A percentile compares a stretch with the other conserved stretches of the same genome.
Evolutionary conservation across 164 flowering plant species (phyloP).

Genomic region (Houttuynia cordata): DNA sequence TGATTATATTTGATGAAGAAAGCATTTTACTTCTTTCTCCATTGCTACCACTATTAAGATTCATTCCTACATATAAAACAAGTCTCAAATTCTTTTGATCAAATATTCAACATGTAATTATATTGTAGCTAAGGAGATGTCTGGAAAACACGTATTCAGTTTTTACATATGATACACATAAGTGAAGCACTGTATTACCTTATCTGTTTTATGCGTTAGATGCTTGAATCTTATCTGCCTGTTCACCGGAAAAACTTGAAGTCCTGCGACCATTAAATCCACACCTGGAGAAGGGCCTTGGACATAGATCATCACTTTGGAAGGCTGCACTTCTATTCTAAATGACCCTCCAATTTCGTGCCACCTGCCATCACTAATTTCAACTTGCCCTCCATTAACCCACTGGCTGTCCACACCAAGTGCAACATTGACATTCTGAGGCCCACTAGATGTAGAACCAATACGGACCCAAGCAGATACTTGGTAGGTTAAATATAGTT

Average conservation of each 20-base stretch:
- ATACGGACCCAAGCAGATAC: conserved; percentile 87
- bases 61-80: too few relatives aligned
- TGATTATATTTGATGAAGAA: too few relatives aligned
- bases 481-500: conserved; percentile 79
- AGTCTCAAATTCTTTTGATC: too few relatives aligned
- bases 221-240: conserved; percentile 54
- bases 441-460: conserved; percentile 37
- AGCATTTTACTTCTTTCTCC: too few relatives aligned
- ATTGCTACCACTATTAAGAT: too few relatives aligned
- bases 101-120: too few relatives aligned
- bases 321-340: conserved; percentile 79
- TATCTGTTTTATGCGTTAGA: conserved; percentile 50
- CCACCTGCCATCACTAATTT: conserved; percentile 59
- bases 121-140: too few relatives aligned
- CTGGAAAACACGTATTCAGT: neutral
- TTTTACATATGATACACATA: neutral
- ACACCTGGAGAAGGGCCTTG: conserved; percentile 95
- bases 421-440: conserved; percentile 80
- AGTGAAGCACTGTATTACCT: conserved; percentile 30
- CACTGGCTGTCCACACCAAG: conserved; percentile 78
- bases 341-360: conserved; percentile 91
- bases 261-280: conserved; percentile 83
- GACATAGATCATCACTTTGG: conserved; percentile 72
- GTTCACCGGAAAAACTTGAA: conserved; percentile 81
- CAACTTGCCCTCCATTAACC: conserved; percentile 92